Evolutionary conservation across 2,329 filamentous ascomycete species (phyloP), one percentile per base, ranked within the genome.

Genomic region (Ophiostoma perfectum): DNA sequence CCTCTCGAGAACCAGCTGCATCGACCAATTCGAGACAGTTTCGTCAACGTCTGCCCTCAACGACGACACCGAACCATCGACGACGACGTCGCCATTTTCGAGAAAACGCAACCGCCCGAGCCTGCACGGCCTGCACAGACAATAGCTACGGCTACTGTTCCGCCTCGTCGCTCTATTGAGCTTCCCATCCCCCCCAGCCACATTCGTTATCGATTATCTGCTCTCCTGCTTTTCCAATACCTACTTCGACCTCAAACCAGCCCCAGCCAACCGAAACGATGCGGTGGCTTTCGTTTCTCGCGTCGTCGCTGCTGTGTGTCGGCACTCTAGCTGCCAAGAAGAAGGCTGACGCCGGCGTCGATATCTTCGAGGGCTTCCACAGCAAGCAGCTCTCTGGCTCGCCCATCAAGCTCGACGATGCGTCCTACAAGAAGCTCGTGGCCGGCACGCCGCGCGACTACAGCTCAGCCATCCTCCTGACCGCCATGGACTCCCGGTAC

Each of bases 401-500:
- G 39, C 89, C 93, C 5, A 75, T 97, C 76, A 92, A 92, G 81
- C 87, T 99, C 73, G 84, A 89, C 78, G 93, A 97, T 78, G 79
- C 80, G 38, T 82, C 84, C 64, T 99, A 95, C 82, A 84, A 86
- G 73, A 85, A 90, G 72, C 81, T 98, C 73, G 96, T 91, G 3
- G 80, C 86, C 12, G 80, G 86, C 16, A 80, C 86, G 0, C 92
- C 93, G 12, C 88, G 95, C 73, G 91, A 99, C 79, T 96, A 97
- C 78, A 88, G 88, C 52, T 85, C 90, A 41, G 89, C 88, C 2
- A 85, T 99, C 3, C 85, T 99, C 14, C 81, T 99, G 72, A 99
- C 95, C 0, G 95, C 95, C 49, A 80, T 93, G 75, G 93, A 97
- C 73, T 76, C 88, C 44, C 87, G 92, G 69, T 97, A 91, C 76